Percentiles rank a stretch among this genome's conserved stretches.
Evolutionary conservation across 176 grass and related monocot genomes (phyloP).

Genomic region (Paspalum notatum): DNA sequence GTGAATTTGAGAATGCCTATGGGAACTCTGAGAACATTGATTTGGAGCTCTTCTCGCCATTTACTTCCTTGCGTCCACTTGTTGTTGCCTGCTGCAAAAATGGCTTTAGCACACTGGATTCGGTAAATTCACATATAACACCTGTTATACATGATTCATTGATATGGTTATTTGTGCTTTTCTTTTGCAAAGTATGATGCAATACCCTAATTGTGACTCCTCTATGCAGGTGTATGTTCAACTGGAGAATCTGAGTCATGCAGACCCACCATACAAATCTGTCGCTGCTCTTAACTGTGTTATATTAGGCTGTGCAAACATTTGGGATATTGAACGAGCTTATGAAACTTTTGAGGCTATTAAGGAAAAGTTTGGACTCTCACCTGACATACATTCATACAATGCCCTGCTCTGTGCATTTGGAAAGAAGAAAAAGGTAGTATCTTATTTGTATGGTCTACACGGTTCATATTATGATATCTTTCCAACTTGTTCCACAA

Average conservation of each 20-base stretch:
- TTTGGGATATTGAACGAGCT: constrained; percentile 95
- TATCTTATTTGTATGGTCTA: constrained; percentile 4
- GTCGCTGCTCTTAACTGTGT: constrained; percentile 96
- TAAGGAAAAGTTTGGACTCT: constrained; percentile 77
- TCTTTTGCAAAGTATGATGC: constrained; percentile 24
- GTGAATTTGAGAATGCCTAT: constrained; percentile 90
- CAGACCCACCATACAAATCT: constrained; percentile 89
- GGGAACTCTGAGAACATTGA: constrained; percentile 63
- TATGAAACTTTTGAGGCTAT: constrained; percentile 95
- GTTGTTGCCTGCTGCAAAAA: constrained; percentile 88
- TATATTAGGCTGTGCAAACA: constrained; percentile 91
- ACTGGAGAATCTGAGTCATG: constrained; percentile 82
- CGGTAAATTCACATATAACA: constrained; percentile 54
- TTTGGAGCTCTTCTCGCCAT: constrained; percentile 89
- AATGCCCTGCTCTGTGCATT: constrained; percentile 88
- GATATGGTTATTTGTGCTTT: constrained; percentile 28
- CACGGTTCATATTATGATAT: constrained; percentile 21
- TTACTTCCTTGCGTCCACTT: constrained; percentile 83
- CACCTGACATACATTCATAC: constrained; percentile 91
- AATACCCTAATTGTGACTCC: constrained; percentile 37
- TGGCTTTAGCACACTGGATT: constrained; percentile 80
- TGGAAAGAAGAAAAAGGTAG: constrained; percentile 87
- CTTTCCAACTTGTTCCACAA: constrained; percentile 4
- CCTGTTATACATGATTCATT: constrained; percentile 28
- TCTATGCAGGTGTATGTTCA: constrained; percentile 80